Evolutionary conservation across 2,329 filamentous ascomycete species (phyloP), one percentile per base, ranked within the genome.

Genomic region (Aspergillus fructus): DNA sequence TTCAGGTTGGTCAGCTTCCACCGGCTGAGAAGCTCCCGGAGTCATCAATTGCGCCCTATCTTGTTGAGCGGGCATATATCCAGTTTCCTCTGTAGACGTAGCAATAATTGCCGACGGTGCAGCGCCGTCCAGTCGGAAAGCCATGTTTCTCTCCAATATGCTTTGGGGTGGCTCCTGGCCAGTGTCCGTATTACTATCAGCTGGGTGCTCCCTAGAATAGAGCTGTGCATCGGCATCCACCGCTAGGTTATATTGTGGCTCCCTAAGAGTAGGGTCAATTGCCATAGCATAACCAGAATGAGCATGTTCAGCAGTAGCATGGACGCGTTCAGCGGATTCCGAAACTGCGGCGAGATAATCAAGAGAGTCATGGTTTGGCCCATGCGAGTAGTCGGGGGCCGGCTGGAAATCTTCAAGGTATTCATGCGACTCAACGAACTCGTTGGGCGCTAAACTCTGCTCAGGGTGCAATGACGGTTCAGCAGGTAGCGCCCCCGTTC

Each of bases 21-120:
- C 40, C 27, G 63, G 58, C 27, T 73, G 70, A 1, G 68, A 67
- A 42, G 58, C 58, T 37, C 64, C 64, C 24, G 66, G 62, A 8
- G 65, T 68, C 11, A 63, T 34, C 8, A 65, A 55, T 49, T 65
- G 66, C 21, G 56, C 61, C 17, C 50, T 39, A 34, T 34, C 27
- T 41, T 49, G 39, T 37, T 41, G 47, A 11, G 46, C 40, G n/a
- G 51, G 19, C n/a, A 19, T 43, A n/a, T 30, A 37, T 39, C 41
- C 21, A 13, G 39, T 34, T 17, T 37, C 34, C 6, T 55, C 58
- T n/a, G 17, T 21, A 13, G 42, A 41, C 6, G 39, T 15, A 24
- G 41, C 43, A n/a, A 37, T 12, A 11, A 34, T 34, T 43, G 45
- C 37, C 8, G 55, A 49, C 47, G 60, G 54, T 12, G 45, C 37